Base-by-base conservation (phyloP, 345 rosid species). In the Eutrema yunnanense region DNA sequence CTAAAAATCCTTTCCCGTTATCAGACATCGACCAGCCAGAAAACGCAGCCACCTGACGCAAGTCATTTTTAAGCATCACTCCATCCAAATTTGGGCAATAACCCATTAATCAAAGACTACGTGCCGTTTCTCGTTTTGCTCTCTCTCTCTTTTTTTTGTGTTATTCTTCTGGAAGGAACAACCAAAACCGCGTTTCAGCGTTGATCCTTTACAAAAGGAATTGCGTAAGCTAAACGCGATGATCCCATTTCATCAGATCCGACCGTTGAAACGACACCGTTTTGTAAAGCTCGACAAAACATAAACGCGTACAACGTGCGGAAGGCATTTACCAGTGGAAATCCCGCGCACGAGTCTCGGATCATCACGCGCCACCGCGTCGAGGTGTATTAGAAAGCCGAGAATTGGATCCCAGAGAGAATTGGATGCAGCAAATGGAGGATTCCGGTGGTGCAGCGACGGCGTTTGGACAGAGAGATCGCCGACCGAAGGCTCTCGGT, bases 401-500 rank as follows among this genome's bases (percentile, higher is more conserved):
- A 48, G 30, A 19, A 44, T 22, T 22, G 26, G 2, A 47, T 74
- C 74, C 8, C 9, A 27, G 40, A 43, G 43, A 27, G 40, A 51
- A 8, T 46, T 30, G 34, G 32, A 73, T 38, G 19, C 73, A 56
- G 49, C 16, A 58, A 16, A 86, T 86, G 89, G 85, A 11, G 26
- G 26, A 22, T 22, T 22, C 26, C 26, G 26, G 26, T 22, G 26
- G 26, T 58, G 73, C 53, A 57, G 42, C 64, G 54, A 65, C 70
- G 64, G 13, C 74, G 40, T 70, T 53, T 40, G 77, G 40, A 8
- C 38, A 72, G 51, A 80, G 69, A 76, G 96, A 90, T 82, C 91
- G 96, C 42, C 75, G 96, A 62, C 71, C 84, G 3, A 91, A 83
- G 41, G 88, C 91, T 37, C 91, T 93, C 9, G 96, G 98, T 41